A percentile compares a stretch with the other conserved stretches of the same genome.
These are phyloP conservation scores for Lactarius hatsudake DNA, from an alignment of 768 basidiomycete species.

Conservation along the genomic window DNA sequence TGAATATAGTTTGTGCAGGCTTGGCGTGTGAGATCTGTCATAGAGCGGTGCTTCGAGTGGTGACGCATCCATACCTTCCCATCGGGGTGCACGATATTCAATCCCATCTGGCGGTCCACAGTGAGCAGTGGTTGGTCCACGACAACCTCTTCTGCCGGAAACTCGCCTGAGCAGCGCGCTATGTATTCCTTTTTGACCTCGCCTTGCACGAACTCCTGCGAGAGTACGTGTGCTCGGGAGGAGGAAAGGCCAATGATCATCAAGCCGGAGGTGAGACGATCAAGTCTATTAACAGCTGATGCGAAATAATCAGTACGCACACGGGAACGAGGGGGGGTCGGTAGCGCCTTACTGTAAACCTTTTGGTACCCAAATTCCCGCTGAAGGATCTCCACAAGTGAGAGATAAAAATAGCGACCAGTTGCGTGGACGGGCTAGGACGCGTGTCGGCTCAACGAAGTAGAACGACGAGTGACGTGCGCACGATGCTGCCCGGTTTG, in stretches of 20 bases:
- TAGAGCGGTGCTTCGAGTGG: background rate
- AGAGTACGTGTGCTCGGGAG: constrained; percentile 63
- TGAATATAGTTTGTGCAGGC: constrained; percentile 89
- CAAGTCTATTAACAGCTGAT: constrained; percentile 89
- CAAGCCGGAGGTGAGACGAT: constrained; percentile 89
- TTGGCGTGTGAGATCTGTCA: constrained; percentile 33
- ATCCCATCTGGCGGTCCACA: constrained; percentile 93
- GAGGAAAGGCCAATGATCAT: constrained; percentile 88
- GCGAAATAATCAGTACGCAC: background rate
- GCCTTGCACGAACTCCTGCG: constrained; percentile 78
- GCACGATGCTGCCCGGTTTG: constrained; percentile 94
- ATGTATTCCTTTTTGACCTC: constrained; percentile 90
- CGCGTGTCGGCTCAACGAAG: background rate
- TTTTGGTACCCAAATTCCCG: constrained; percentile 79
- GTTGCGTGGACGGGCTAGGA: constrained; percentile 85
- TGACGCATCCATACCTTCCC: constrained; percentile 64
- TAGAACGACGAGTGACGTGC: constrained; percentile 38
- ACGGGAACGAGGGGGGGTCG: background rate
- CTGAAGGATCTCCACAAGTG: constrained; percentile 81
- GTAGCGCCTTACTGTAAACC: constrained; percentile 64
- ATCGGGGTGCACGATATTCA: constrained; percentile 93
- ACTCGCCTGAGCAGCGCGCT: constrained; percentile 80
- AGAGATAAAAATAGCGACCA: constrained; percentile 87
- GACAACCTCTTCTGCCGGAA: constrained; percentile 78
- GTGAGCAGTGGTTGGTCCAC: constrained; percentile 88